These are phyloP conservation scores for Alternaria metachromatica DNA, from an alignment of 2,329 filamentous ascomycete genomes.

Conservation along the genomic window DNA sequence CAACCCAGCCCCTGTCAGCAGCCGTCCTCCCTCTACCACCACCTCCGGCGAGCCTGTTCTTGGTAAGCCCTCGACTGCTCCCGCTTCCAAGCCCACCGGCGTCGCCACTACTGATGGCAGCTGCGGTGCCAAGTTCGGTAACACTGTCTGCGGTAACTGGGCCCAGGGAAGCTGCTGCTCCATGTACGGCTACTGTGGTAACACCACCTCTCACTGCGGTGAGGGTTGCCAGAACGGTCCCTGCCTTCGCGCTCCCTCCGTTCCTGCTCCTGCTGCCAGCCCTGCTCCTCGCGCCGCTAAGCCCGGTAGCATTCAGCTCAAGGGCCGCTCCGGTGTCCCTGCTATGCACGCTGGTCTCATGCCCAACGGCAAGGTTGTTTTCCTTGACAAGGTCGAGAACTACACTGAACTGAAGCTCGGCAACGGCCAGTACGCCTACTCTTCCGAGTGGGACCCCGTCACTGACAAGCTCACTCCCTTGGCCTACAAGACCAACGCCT, in stretches of 20 bases:
- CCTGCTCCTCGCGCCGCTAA: slow-evolving; percentile 56
- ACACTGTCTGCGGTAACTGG: slow-evolving; percentile 62
- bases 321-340: slow-evolving; percentile 66
- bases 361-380: slow-evolving; percentile 65
- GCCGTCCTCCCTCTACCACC: slow-evolving; percentile 40
- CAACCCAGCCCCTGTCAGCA: slow-evolving; percentile 24
- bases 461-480: slow-evolving; percentile 57
- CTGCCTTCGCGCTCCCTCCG: slow-evolving; percentile 52
- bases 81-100: slow-evolving; percentile 28
- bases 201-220: slow-evolving; percentile 60
- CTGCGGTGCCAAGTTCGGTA: slow-evolving; percentile 59
- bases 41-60: slow-evolving; percentile 48
- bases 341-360: slow-evolving; percentile 68
- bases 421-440: slow-evolving; percentile 65
- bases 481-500: slow-evolving; percentile 64
- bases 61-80: slow-evolving; percentile 36
- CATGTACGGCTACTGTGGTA: slow-evolving; percentile 64
- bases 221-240: slow-evolving; percentile 62
- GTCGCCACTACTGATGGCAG: slow-evolving; percentile 58
- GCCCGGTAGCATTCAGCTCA: slow-evolving; percentile 56
- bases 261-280: slow-evolving; percentile 51
- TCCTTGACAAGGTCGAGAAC: slow-evolving; percentile 69
- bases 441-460: slow-evolving; percentile 63
- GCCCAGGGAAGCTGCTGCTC: slow-evolving; percentile 61
- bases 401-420: slow-evolving; percentile 63